Conservation (phyloP, 805 yeast genomes). For the Candida manassasensis region DNA sequence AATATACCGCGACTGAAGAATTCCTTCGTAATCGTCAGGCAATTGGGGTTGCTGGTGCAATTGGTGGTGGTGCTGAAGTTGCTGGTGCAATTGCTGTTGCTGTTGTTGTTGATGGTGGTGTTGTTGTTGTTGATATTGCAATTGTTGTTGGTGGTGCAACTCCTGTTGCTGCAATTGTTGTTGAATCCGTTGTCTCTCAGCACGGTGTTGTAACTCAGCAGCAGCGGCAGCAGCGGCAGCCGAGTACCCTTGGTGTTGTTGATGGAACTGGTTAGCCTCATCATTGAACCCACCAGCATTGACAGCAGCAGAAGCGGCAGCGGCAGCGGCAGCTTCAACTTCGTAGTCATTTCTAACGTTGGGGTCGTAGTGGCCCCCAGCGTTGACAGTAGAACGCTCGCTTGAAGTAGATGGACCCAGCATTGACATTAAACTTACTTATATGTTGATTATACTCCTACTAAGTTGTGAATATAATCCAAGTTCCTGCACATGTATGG, state of each 20-base stretch:
- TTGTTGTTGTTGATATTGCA: conserved; percentile 9
- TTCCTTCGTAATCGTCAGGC: conserved; percentile 4
- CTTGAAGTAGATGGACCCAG: conserved; percentile 29
- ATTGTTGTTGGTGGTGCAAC: conserved; percentile 12
- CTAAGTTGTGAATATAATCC: conserved; percentile 17
- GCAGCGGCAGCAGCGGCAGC: conserved; percentile 12
- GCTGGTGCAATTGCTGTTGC: conserved; percentile 7
- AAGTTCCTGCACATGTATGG: conserved; percentile 20
- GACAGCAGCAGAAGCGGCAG: conserved; percentile 11
- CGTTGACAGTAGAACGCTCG: conserved; percentile 21
- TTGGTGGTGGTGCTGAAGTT: conserved; percentile 10
- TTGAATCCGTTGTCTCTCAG: conserved; percentile 14
- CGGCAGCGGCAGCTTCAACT: conserved; percentile 15
- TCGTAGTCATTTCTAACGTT: conserved; percentile 6
- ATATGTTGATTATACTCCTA: conserved; percentile 6
- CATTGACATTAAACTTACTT: conserved; percentile 10
- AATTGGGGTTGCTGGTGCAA: conserved; percentile 6
- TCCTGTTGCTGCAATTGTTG: conserved; percentile 17
- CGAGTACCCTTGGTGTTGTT: conserved; percentile 14
- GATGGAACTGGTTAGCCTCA: conserved; percentile 9
- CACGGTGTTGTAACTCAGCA: conserved; percentile 18
- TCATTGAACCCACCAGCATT: conserved; percentile 4
- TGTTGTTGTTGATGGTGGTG: conserved; percentile 9
- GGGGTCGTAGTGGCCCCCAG: conserved; percentile 11
- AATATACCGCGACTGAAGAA: conserved; percentile 19